phyloP scores from a whole-genome alignment of 805 yeast genomes.

The Nakazawaea anatomiae region DNA sequence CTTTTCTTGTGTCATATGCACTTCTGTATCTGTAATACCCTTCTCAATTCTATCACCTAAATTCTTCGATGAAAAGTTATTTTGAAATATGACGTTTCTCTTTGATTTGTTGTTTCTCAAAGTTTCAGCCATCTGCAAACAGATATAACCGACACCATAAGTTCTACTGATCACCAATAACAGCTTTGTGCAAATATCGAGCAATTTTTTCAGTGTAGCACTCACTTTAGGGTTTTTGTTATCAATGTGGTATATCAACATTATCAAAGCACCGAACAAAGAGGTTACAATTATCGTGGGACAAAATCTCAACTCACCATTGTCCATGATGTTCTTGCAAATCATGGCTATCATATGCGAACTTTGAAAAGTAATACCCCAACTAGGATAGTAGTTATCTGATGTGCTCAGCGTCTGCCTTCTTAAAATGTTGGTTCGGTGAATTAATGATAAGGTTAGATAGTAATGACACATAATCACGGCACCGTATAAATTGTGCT shows the following conservation, averaged over 20 bases:
- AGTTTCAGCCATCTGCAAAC: slow-evolving; percentile 10
- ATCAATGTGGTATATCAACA: slow-evolving; percentile 11
- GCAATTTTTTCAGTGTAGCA: slow-evolving; percentile 5
- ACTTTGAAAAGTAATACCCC: slow-evolving; percentile 80
- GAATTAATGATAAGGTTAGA: slow-evolving; percentile 64
- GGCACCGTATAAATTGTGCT: slow-evolving; percentile 53
- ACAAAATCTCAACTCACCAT: slow-evolving; percentile 42
- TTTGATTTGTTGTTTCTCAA: slow-evolving; percentile 9
- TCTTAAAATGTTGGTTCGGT: slow-evolving; percentile 58
- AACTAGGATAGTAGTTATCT: slow-evolving; percentile 49
- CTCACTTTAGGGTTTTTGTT: slow-evolving; percentile 9
- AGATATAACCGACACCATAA: slow-evolving; percentile 7
- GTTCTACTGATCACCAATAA: slow-evolving; percentile 6
- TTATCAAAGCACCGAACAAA: slow-evolving; percentile 8
- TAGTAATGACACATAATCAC: slow-evolving; percentile 65
- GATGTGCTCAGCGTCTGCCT: slow-evolving; percentile 12
- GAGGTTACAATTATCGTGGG: slow-evolving; percentile 48
- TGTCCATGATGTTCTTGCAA: slow-evolving; percentile 44
- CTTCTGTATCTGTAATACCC: background rate
- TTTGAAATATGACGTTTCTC: slow-evolving; percentile 6
- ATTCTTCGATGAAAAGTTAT: background rate
- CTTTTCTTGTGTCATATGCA: background rate
- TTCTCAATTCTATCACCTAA: background rate
- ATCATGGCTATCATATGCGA: slow-evolving; percentile 69
- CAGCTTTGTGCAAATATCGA: slow-evolving; percentile 9